Evolutionary conservation across 2,329 filamentous ascomycete species (phyloP), one percentile per base, ranked within the genome.

Genomic region (Chaetomium olivaceum): DNA sequence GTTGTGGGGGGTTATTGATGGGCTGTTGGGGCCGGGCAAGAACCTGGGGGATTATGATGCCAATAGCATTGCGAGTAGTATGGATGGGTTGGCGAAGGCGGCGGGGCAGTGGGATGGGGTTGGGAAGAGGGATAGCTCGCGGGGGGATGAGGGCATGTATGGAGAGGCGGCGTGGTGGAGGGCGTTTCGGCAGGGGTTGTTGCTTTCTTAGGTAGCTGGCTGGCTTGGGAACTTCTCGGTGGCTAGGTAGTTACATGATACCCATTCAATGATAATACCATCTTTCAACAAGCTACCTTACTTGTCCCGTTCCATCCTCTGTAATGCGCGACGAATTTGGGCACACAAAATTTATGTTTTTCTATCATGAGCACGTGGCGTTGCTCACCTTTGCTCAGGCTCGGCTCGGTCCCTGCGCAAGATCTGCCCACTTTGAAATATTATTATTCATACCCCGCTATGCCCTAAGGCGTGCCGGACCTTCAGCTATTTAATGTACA

Each of bases 1-100:
- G 39, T 27, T 68, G n/a, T 58, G 59, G 64, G 67, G 52, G 0
- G 59, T 62, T 1, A 56, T 68, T n/a, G 64, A 68, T 8, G 64
- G 39, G 23, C 7, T 66, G 9, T 23, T 68, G 25, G 63, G 58
- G 5, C 58, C 54, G 1, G 48, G 11, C 4, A 58, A 5, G 12
- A 25, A 31, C 4, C 14, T 64, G 16, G 54, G 33, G 4, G 58
- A 54, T n/a, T 59, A 58, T 16, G 58, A 61, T 3, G 27, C 39
- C 21, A 33, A 14, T 27, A 57, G 39, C n/a, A 27, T 56, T 11
- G 39, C 23, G 1, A 46, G 52, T 2, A 58, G 31, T 19, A 51
- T 54, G 55, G 29, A 33, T 2, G 19, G 2, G 25, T 2, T 43
- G 25, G 51, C 23, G 27, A 46, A n/a, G 48, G 25, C 16, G 19